phyloP scores from a whole-genome alignment of 2,329 filamentous ascomycete genomes.

The Penicillium sp. region DNA sequence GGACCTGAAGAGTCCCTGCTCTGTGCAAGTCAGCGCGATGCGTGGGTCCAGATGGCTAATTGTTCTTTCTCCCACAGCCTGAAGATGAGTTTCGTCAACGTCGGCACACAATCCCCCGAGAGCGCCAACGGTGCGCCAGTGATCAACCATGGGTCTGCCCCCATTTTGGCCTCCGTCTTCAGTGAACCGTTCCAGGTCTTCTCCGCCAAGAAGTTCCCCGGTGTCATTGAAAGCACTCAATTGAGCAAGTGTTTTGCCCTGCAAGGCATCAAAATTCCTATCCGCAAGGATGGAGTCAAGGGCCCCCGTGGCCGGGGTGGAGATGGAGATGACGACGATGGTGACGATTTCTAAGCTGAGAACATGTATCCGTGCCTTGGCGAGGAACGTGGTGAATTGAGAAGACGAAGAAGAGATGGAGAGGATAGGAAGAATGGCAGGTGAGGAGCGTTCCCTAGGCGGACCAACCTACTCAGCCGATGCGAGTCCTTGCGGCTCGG shows the following conservation, averaged over 20 bases:
- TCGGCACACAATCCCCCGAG: slow-evolving; percentile 50
- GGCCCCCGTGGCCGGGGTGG: slow-evolving; percentile 32
- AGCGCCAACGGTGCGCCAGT: slow-evolving; percentile 39
- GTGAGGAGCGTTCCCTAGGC: no score
- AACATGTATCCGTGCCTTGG: background rate
- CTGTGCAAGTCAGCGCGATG: background rate
- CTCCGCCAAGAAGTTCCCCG: slow-evolving; percentile 96
- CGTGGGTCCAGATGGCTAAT: background rate
- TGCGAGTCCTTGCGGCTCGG: no score
- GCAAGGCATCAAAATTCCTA: slow-evolving; percentile 95
- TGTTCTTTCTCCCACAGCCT: slow-evolving; percentile 39
- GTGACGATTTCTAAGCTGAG: slow-evolving; percentile 25
- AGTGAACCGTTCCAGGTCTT: slow-evolving; percentile 89
- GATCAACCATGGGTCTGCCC: slow-evolving; percentile 69
- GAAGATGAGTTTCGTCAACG: slow-evolving; percentile 76
- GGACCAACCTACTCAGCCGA: no score
- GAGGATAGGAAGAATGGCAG: no score
- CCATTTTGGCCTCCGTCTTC: slow-evolving; percentile 78
- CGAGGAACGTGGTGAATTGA: background rate
- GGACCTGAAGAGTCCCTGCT: background rate
- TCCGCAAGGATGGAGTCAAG: slow-evolving; percentile 72
- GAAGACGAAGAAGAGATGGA: no score
- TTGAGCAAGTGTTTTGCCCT: slow-evolving; percentile 88
- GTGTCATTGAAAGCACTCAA: slow-evolving; percentile 87
- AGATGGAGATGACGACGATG: slow-evolving; percentile 30